Conservation (phyloP, 2,329 filamentous ascomycete species). For the Sarocladium strictum region DNA sequence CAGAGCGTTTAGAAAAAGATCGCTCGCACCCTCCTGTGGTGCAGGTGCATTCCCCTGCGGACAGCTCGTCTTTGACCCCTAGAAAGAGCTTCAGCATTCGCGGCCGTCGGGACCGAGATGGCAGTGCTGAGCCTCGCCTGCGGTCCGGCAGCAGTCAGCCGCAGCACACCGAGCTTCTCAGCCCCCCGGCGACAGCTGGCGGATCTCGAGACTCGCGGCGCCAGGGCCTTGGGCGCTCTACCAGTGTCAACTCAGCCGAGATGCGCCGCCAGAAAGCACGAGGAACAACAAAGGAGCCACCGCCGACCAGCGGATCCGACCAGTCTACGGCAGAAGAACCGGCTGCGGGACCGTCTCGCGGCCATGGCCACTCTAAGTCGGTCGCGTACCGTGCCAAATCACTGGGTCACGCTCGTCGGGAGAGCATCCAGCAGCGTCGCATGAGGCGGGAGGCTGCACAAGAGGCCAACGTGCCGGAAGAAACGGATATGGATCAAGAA, state of each 20-base stretch:
- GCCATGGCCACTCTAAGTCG: conserved; percentile 46
- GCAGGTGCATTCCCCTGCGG: conserved; percentile 72
- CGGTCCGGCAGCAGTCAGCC: conserved; percentile 58
- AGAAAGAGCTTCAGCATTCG: conserved; percentile 87
- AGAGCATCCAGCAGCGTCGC: conserved; percentile 86
- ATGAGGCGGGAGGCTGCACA: conserved; percentile 65
- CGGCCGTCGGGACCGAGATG: conserved; percentile 50
- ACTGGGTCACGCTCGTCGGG: conserved; percentile 78
- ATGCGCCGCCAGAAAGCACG: conserved; percentile 57
- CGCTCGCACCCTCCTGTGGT: conserved; percentile 67
- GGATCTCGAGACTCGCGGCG: conserved; percentile 50
- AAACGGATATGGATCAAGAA: conserved; percentile 76
- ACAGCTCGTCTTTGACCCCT: conserved; percentile 52
- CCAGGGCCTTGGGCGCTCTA: conserved; percentile 69
- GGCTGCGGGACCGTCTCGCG: conserved; percentile 41
- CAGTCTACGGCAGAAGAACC: conserved; percentile 57
- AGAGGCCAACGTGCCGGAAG: conserved; percentile 79
- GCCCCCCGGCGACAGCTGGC: conserved; percentile 61
- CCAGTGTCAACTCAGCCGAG: conserved; percentile 87
- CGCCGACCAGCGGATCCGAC: conserved; percentile 73
- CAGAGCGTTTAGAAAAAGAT: conserved; percentile 54
- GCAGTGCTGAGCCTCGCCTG: conserved; percentile 42
- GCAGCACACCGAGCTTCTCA: conserved; percentile 72
- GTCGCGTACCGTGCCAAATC: conserved; percentile 75
- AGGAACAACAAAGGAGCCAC: conserved; percentile 55